These are phyloP conservation scores for Talaromyces islandicus DNA, from an alignment of 2,329 filamentous ascomycete species.

Conservation along the genomic window DNA sequence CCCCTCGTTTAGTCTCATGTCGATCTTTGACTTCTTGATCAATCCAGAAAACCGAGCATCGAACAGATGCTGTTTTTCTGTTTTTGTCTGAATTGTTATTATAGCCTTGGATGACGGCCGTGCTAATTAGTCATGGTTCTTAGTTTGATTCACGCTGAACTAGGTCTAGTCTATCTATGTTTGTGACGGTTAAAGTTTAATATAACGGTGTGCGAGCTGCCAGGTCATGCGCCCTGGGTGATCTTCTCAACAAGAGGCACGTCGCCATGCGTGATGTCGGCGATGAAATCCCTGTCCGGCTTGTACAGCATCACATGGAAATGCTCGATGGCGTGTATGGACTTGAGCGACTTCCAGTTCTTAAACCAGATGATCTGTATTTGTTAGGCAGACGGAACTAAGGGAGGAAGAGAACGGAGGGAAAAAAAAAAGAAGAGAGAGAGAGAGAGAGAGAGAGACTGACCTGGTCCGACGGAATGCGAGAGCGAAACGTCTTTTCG, in stretches of 20 bases:
- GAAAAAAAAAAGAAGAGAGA: background rate
- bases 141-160: background rate
- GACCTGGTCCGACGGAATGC: conserved; percentile 38
- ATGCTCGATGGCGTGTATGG: conserved; percentile 80
- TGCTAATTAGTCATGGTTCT: background rate
- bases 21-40: background rate
- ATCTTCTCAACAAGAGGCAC: conserved; percentile 54
- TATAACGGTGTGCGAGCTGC: background rate
- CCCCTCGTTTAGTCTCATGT: background rate
- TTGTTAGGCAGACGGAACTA: too few relatives aligned
- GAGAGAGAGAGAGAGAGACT: conserved; percentile 8
- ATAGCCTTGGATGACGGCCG: background rate
- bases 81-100: background rate
- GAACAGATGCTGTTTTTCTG: background rate
- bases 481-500: conserved; percentile 55
- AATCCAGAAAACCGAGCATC: background rate
- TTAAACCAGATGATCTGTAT: conserved; percentile 74
- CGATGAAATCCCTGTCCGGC: conserved; percentile 64
- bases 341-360: conserved; percentile 83
- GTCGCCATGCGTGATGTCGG: conserved; percentile 67
- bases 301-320: conserved; percentile 90
- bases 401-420: too few relatives aligned
- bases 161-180: background rate
- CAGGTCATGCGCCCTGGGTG: conserved; percentile 9
- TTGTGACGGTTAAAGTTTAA: background rate